phyloP scores from a whole-genome alignment of 495 filamentous ascomycete species.

The Penicillium riverlandense region DNA sequence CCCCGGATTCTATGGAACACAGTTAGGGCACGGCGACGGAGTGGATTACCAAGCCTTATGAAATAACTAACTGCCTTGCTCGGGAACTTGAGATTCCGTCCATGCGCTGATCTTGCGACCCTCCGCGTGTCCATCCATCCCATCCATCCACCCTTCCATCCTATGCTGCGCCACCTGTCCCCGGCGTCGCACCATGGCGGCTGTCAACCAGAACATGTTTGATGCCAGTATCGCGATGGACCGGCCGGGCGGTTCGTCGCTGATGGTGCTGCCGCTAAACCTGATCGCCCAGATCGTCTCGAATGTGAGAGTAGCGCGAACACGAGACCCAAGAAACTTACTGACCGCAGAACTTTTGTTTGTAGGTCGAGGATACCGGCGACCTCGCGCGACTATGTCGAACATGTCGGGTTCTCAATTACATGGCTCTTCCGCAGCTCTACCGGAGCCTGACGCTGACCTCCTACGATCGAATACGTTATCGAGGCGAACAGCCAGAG shows the following conservation, averaged over 20 bases:
- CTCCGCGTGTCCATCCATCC: background rate
- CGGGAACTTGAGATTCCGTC: constrained; percentile 17
- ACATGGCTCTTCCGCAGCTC: constrained; percentile 56
- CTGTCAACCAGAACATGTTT: constrained; percentile 43
- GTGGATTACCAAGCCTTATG: too few species aligned
- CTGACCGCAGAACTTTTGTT: too few species aligned
- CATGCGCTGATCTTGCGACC: constrained; percentile 1
- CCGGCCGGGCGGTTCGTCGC: constrained; percentile 23
- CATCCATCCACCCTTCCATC: background rate
- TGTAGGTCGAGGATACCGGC: constrained; percentile 45
- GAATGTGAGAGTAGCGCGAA: constrained; percentile 27
- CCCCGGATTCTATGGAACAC: too few species aligned
- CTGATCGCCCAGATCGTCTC: constrained; percentile 50
- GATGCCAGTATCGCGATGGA: constrained; percentile 30
- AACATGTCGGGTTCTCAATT: constrained; percentile 57
- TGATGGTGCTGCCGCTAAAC: constrained; percentile 49
- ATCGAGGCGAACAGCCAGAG: constrained; percentile 50
- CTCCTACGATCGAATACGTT: constrained; percentile 55
- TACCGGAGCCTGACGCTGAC: constrained; percentile 50
- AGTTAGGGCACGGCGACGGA: too few species aligned
- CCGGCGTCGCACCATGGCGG: constrained; percentile 38
- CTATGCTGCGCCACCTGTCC: constrained; percentile 23
- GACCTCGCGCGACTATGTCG: constrained; percentile 53
- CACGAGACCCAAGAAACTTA: too few species aligned
- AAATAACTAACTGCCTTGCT: too few species aligned